Conservation (phyloP, 345 rosid species). For the Populus davidiana region DNA sequence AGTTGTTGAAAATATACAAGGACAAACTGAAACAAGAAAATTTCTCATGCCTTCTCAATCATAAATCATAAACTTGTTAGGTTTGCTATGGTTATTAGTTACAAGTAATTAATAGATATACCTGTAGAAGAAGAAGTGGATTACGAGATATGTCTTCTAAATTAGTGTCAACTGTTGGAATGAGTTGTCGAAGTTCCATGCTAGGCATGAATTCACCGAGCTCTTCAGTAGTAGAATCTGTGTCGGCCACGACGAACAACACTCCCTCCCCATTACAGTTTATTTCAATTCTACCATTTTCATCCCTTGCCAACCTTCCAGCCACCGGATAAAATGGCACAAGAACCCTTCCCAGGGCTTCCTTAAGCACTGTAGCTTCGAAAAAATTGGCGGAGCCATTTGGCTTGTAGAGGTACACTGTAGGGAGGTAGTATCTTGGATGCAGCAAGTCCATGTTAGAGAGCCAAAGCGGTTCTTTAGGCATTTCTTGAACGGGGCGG, state of each 20-base stretch:
- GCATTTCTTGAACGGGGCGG: slow-evolving; percentile 31
- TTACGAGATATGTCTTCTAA: neutral
- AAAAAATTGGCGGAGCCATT: slow-evolving; percentile 15
- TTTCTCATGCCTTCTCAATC: no score
- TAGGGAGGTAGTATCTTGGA: slow-evolving; percentile 20
- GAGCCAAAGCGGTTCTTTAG: slow-evolving; percentile 27
- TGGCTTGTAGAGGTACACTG: slow-evolving; percentile 29
- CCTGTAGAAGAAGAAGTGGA: slow-evolving; percentile 3
- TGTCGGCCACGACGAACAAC: slow-evolving; percentile 1
- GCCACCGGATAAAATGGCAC: slow-evolving; percentile 17
- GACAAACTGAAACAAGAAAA: no score
- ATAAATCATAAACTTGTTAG: no score
- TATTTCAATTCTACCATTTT: slow-evolving; percentile 7
- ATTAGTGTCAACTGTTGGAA: neutral
- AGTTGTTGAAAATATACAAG: no score
- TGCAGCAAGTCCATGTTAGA: slow-evolving; percentile 37
- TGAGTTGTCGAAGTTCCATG: neutral
- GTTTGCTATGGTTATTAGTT: no score
- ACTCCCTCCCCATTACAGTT: slow-evolving; percentile 18
- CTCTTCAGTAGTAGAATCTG: neutral
- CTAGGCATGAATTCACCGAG: neutral
- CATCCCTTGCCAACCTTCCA: slow-evolving; percentile 13
- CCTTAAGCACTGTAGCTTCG: neutral
- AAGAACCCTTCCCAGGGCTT: slow-evolving; percentile 8
- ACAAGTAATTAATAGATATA: neutral